Evolutionary conservation across 129 eudicot species (phyloP), one percentile per base, ranked within the genome.

Genomic region (Lactuca saligna): DNA sequence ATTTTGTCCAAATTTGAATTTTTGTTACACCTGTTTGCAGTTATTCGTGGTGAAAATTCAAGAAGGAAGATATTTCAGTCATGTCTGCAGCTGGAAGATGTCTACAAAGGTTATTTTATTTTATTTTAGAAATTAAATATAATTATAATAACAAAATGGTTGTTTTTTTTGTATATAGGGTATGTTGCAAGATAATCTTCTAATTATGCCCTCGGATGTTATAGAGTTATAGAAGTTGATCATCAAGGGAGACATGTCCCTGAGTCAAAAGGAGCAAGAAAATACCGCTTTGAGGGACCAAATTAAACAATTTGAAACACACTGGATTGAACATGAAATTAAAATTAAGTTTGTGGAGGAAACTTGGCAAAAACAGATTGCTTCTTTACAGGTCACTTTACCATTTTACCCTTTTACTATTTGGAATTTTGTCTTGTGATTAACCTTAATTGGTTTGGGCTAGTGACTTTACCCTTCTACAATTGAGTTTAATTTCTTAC

Each of bases 271-370:
- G 80, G 94, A 87, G 73, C 77, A 81, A 46, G 97, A 89, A 69
- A 94, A 89, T 79, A 66, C 72, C 0, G 78, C 74, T 17, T 65
- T 93, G 48, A 78, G 75, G 67, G 85, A 82, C 50, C 89, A 87
- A 62, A 66, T 89, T 55, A 75, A 77, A 63, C 87, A 82, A 57
- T 82, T 57, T 39, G 97, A 87, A 77, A 66, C 78, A 2, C 79
- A 86, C 11, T 89, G 91, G 91, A 79, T 75, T 10, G 96, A 89
- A 57, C 88, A 93, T 68, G 95, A 89, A 73, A 73, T 71, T 59
- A 89, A 85, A 76, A 83, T 89, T 97, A 83, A 75, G 72, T 76
- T 86, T 4, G 82, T 89, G 82, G 99, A 89, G 80, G 96, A 89
- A 16, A 81, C 80, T 66, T 93, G 99, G 97, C 88, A 89, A 70